Evolutionary conservation across 306 rosid genomes (phyloP), one percentile per base, ranked within the genome.

Genomic region (Astragalus glycyphyllos): DNA sequence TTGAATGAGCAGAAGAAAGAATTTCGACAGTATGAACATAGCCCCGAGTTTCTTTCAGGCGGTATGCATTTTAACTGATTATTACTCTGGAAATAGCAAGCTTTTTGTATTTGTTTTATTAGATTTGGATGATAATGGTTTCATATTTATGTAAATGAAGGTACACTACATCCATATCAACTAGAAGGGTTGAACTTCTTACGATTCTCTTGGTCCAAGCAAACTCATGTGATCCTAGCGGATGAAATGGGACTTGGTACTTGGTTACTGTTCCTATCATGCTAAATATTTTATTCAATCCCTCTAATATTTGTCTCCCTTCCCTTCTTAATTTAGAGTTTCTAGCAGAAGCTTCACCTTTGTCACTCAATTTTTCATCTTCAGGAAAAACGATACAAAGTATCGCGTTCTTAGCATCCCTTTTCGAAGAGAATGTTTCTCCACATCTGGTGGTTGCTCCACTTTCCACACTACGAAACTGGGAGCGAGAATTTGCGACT

Each of bases 241-340:
- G 99, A 94, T 72, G 99, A 94, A 81, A 94, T 94, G 99, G 99
- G 99, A 65, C 99, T 94, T 34, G 99, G 99, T 94, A 83, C 66
- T 73, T 80, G 57, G 63, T 74, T 41, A 44, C 72, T 68, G 38
- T 73, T 65, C 41, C 68, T 77, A 58, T 62, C 53, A 54, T 57
- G 74, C 71, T 57, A 37, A n/a, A 4, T 63, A 59, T 71, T 64
- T 65, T 71, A 34, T 69, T 48, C 65, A 41, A 60, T 69, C 60
- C 35, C 45, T 58, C 13, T 15, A 41, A 58, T 38, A 11, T 51
- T 65, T 74, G 49, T 73, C 51, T 69, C n/a, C 23, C 14, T 15
- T 37, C 23, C 61, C 31, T 29, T 58, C 47, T 49, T 11, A 10
- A 58, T 46, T 79, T 71, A 55, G 47, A 66, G 41, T 46, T 59